Percentiles rank a stretch among this genome's conserved stretches.
Evolutionary conservation across 805 yeast species (phyloP).

Genomic region (Wickerhamiella bombiphila): DNA sequence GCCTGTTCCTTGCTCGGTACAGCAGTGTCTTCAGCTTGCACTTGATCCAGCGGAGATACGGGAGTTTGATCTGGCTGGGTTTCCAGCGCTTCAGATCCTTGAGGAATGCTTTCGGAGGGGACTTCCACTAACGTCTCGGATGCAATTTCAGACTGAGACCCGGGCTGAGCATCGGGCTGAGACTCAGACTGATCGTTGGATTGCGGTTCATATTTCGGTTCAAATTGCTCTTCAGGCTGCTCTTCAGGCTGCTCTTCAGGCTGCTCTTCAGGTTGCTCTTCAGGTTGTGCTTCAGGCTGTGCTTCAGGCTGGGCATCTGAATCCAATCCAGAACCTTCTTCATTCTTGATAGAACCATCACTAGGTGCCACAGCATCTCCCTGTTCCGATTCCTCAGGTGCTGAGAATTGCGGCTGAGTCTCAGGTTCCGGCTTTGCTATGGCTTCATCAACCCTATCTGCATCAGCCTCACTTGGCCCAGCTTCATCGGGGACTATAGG

Average conservation of each 20-base stretch:
- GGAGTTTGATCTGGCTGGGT: too few relatives aligned
- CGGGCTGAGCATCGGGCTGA: slow-evolving; percentile 6
- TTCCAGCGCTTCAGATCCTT: too few relatives aligned
- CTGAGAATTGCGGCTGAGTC: neutral
- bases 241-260: neutral
- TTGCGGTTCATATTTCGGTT: slow-evolving; percentile 4
- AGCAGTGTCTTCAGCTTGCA: too few relatives aligned
- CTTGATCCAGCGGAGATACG: too few relatives aligned
- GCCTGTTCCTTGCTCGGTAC: slow-evolving; percentile 1
- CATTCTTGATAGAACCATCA: too few relatives aligned
- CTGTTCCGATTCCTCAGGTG: neutral
- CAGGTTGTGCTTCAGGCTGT: neutral
- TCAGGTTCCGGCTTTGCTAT: neutral
- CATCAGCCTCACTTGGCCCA: slow-evolving; percentile 8
- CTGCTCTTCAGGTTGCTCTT: neutral
- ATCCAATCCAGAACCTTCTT: neutral
- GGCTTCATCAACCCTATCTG: slow-evolving; percentile 8
- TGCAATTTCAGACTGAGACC: slow-evolving; percentile 4
- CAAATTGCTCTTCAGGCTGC: neutral
- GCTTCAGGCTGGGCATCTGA: neutral
- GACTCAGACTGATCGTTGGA: slow-evolving; percentile 6
- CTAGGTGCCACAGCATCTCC: neutral
- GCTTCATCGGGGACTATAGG: neutral
- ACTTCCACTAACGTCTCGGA: too few relatives aligned
- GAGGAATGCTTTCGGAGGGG: too few relatives aligned